phyloP scores from a whole-genome alignment of 108 stramenopile genomes.

The Nitzschia sp. region DNA sequence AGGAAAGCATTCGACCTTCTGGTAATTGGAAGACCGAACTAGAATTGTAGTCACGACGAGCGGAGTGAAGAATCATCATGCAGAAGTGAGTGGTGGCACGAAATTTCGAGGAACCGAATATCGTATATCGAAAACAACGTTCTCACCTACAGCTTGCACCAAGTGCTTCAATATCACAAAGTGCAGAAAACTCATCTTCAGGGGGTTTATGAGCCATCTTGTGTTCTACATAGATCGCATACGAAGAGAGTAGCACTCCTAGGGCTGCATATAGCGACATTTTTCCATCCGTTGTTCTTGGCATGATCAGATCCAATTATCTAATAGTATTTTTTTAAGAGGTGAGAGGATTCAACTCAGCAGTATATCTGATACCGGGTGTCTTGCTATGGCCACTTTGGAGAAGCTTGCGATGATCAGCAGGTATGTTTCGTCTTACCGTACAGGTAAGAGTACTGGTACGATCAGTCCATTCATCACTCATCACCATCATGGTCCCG shows the following conservation, averaged over 20 bases:
- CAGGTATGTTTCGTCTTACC: too few species aligned
- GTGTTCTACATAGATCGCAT: slow-evolving; percentile 81
- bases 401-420: too few species aligned
- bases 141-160: slow-evolving; percentile 79
- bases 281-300: background rate
- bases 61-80: background rate
- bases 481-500: too few species aligned
- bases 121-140: background rate
- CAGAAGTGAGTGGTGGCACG: too few species aligned
- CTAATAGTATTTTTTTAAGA: too few species aligned
- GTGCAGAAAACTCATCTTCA: slow-evolving; percentile 68
- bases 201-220: slow-evolving; percentile 40
- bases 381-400: too few species aligned
- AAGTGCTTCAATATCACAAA: slow-evolving; percentile 84
- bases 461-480: too few species aligned
- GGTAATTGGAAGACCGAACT: slow-evolving; percentile 74
- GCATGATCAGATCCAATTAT: too few species aligned
- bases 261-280: slow-evolving; percentile 28
- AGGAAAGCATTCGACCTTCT: slow-evolving; percentile 73
- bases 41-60: background rate
- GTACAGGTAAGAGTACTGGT: too few species aligned
- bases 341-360: too few species aligned
- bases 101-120: background rate
- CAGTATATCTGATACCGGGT: too few species aligned
- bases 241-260: slow-evolving; percentile 64